Evolutionary conservation across 2,329 filamentous ascomycete species (phyloP).

Genomic region (Penicillium brasilianum): DNA sequence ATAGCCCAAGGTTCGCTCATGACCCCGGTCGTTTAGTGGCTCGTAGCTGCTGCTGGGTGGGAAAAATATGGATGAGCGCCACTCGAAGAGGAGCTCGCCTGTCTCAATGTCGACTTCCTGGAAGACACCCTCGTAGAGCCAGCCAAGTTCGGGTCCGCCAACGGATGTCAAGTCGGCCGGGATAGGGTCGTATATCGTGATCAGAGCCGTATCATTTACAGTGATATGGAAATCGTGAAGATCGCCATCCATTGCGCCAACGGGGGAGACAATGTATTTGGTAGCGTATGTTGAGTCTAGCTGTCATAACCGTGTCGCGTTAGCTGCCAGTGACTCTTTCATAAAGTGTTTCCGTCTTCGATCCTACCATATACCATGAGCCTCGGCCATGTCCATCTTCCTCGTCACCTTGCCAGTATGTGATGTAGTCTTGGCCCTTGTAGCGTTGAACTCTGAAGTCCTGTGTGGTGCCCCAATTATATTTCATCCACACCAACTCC

Average conservation of each 20-base stretch:
- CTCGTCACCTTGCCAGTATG: conserved; percentile 56
- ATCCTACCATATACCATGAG: conserved; percentile 36
- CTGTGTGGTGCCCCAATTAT: conserved; percentile 48
- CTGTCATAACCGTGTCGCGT: conserved; percentile 21
- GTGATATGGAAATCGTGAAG: conserved; percentile 54
- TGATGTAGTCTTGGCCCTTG: conserved; percentile 51
- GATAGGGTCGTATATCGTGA: conserved; percentile 49
- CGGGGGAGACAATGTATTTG: conserved; percentile 28
- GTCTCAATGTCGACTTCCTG: conserved; percentile 54
- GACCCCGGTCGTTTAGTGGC: conserved; percentile 21
- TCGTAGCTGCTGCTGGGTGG: conserved; percentile 30
- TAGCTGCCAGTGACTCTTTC: background rate
- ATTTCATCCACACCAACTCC: conserved; percentile 39
- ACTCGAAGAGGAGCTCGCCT: conserved; percentile 51
- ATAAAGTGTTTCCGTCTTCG: no score
- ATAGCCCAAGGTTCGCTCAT: conserved; percentile 41
- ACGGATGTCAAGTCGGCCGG: conserved; percentile 48
- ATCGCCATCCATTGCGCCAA: conserved; percentile 37
- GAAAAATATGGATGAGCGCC: conserved; percentile 52
- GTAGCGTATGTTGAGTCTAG: conserved; percentile 40
- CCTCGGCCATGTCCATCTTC: conserved; percentile 52
- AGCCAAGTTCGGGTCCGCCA: conserved; percentile 45
- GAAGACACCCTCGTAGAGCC: conserved; percentile 49
- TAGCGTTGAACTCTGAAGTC: conserved; percentile 55
- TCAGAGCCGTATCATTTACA: conserved; percentile 46